phyloP scores from a whole-genome alignment of 2,329 filamentous ascomycete species.

The Aspergillus sojae region DNA sequence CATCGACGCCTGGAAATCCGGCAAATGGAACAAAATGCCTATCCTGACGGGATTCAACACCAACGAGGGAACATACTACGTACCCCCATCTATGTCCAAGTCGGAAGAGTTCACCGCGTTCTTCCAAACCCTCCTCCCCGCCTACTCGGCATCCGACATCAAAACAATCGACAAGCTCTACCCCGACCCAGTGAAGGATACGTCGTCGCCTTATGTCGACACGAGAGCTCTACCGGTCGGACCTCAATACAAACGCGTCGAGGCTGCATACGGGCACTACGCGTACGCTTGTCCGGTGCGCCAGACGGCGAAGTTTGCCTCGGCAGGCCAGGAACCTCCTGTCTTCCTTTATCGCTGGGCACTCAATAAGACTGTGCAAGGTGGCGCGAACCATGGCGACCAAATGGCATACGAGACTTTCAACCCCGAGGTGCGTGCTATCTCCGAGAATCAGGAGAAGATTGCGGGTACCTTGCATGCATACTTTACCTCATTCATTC shows the following conservation, averaged over 20 bases:
- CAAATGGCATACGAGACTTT: slow-evolving; percentile 54
- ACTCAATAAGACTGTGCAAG: slow-evolving; percentile 45
- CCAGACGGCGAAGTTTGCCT: slow-evolving; percentile 48
- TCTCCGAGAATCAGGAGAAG: slow-evolving; percentile 46
- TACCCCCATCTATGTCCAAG: slow-evolving; percentile 53
- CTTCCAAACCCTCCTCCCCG: slow-evolving; percentile 64
- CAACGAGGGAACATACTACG: slow-evolving; percentile 69
- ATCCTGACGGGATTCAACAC: slow-evolving; percentile 72
- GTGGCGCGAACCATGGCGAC: slow-evolving; percentile 53
- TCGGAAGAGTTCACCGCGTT: slow-evolving; percentile 61
- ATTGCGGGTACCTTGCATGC: slow-evolving; percentile 49
- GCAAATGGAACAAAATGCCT: slow-evolving; percentile 58
- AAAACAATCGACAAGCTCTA: slow-evolving; percentile 62
- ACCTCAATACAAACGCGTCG: slow-evolving; percentile 55
- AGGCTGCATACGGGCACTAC: slow-evolving; percentile 54
- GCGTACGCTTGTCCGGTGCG: slow-evolving; percentile 54
- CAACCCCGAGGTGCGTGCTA: slow-evolving; percentile 35
- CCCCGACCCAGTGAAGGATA: slow-evolving; percentile 56
- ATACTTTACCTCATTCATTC: slow-evolving; percentile 55
- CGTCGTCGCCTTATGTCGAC: slow-evolving; percentile 30
- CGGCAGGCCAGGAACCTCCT: slow-evolving; percentile 33
- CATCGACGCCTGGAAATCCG: slow-evolving; percentile 60
- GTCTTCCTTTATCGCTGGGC: slow-evolving; percentile 61
- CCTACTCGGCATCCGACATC: slow-evolving; percentile 56
- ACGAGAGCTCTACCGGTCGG: slow-evolving; percentile 41